Evolutionary conservation across 2,329 filamentous ascomycete species (phyloP), one percentile per base, ranked within the genome.

Genomic region (Trichophyton schoenleinii): DNA sequence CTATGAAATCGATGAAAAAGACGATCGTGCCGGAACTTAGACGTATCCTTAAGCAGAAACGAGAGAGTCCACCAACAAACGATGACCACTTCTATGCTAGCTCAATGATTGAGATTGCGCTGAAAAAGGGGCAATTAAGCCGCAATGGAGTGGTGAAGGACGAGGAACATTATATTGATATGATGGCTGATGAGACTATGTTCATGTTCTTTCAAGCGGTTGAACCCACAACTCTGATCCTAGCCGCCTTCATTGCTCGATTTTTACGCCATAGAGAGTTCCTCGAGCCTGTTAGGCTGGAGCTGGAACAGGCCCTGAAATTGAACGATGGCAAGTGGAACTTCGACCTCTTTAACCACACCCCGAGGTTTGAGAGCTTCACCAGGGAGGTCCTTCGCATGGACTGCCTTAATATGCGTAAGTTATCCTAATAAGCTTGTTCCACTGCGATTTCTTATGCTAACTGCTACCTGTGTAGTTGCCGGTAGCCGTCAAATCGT

Each of bases 121-220:
- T 58, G 20, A 46, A 28, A 20, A 42, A 31, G 20, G 57, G 57
- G 0, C 36, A 25, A 38, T n/a, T 58, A 7, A 31, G 18, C 25
- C 34, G 36, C 20, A 46, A 20, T 15, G 20, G 38, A 44, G 36
- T 25, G 18, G n/a, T 8, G 4, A 42, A 46, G 36, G 34, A 42
- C 31, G 57, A 58, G 5, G 34, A 46, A 28, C 36, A 58, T 4
- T 38, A 58, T 25, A 58, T 58, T 28, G 57, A 58, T 18, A 42
- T 58, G 57, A 28, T 58, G 57, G 57, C 38, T 2, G 36, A 58
- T 28, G 57, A 58, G 25, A 58, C 57, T 3, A 58, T 58, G 57
- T 58, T 58, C 41, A 42, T 58, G 34, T 58, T 58, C 41, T 58
- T 58, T 25, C 38, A 58, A 28, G 22, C 57, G 11, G 57, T 46